Base-by-base conservation (phyloP, 257 asterid species). In the Verbena officinalis region DNA sequence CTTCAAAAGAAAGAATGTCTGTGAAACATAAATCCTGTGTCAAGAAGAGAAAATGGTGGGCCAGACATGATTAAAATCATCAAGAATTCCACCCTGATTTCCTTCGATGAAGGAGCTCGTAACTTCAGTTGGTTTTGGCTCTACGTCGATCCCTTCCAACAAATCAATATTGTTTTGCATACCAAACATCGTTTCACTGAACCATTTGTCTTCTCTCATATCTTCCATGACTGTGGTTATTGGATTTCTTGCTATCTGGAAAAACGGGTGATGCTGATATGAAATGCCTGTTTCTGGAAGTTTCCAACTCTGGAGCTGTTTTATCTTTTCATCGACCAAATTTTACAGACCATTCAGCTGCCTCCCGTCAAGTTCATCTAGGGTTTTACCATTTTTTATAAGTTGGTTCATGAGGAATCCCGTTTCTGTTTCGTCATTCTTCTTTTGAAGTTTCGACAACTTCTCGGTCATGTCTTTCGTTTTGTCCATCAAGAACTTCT, bases 351-450 rank as follows among this genome's bases (percentile, higher is more conserved):
- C 74, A 44, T 65, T 59, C 50, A 74, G 68, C 68, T 80, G 70
- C 44, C 59, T 63, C 9, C 9, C 31, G 57, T 77, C 73, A 12
- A 77, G 77, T 46, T 62, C 77, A 1, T 56, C 17, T n/a, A 71
- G 40, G 71, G 46, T 21, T 14, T 59, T 64, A 6, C 75, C 81
- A 15, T 72, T 43, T 9, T 40, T 9, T 48, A n/a, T n/a, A n/a
- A 72, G 51, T 71, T 72, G 78, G 57, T 62, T 62, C 74, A 74
- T 69, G 58, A 80, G 72, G 33, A 66, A 40, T 27, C 69, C 59
- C 68, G 42, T 59, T 53, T 83, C 79, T 9, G 49, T 73, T 14
- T 77, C 76, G 3, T 71, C 69, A 3, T 43, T 64, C 61, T 54
- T 70, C 62, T 46, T 54, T 8, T 55, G 74, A 42, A 66, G 56